Evolutionary conservation across 176 grass and related monocot species (phyloP).

Genomic region (Eleusine indica): DNA sequence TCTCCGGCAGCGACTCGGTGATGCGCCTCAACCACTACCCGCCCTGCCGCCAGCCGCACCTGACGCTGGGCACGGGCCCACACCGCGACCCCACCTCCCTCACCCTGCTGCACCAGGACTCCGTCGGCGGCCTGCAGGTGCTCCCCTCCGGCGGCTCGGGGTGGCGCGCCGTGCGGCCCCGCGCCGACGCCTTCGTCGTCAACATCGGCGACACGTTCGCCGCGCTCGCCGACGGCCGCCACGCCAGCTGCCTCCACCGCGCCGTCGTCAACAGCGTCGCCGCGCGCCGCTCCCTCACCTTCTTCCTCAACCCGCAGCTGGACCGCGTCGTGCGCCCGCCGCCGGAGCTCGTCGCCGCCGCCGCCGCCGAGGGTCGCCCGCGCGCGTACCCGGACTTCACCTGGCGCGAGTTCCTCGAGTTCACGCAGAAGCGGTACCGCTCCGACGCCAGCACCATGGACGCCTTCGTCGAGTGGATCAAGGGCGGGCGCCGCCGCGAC

Average conservation of each 20-base stretch:
- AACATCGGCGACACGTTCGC: slow-evolving; percentile 67
- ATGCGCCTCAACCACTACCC: slow-evolving; percentile 66
- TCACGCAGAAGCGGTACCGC: slow-evolving; percentile 87
- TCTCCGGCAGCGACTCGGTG: slow-evolving; percentile 29
- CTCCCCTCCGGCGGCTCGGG: background rate
- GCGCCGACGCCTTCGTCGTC: slow-evolving; percentile 53
- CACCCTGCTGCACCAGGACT: slow-evolving; percentile 67
- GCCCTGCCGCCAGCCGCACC: slow-evolving; percentile 48
- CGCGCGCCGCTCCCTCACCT: slow-evolving; percentile 43
- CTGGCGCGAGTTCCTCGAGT: slow-evolving; percentile 79
- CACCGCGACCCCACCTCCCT: slow-evolving; percentile 70
- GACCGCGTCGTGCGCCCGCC: slow-evolving; percentile 32
- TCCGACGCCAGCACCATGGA: slow-evolving; percentile 75
- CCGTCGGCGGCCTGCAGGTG: slow-evolving; percentile 57
- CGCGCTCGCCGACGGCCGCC: slow-evolving; percentile 54
- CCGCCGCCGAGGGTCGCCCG: slow-evolving; percentile 5
- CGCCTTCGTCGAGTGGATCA: slow-evolving; percentile 70
- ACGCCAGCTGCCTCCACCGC: slow-evolving; percentile 65
- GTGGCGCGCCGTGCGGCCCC: slow-evolving; percentile 48
- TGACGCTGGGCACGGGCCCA: slow-evolving; percentile 57
- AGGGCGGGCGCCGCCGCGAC: background rate
- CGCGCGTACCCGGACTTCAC: slow-evolving; percentile 88
- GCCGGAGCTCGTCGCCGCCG: background rate
- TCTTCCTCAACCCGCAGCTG: slow-evolving; percentile 56
- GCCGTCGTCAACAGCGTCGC: slow-evolving; percentile 40